A percentile compares a stretch with the other conserved stretches of the same genome.
Conservation (phyloP, 768 basidiomycete genomes). For the Lactarius indigo region DNA sequence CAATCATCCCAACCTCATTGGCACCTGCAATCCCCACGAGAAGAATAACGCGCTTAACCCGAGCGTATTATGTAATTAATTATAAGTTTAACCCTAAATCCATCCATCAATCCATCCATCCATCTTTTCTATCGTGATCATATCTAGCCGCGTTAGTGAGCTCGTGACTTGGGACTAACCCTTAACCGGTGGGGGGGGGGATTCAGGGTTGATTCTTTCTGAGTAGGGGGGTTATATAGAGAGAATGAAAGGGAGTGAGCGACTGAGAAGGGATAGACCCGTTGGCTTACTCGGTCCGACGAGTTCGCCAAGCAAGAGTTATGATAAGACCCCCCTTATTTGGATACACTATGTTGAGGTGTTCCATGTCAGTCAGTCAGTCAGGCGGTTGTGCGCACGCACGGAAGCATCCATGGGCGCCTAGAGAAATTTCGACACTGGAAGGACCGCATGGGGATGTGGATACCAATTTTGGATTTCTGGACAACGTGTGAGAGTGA, state of each 20-base stretch:
- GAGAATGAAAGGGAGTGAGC: neutral
- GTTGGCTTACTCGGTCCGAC: conserved; percentile 13
- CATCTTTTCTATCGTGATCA: conserved; percentile 16
- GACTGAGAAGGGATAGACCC: conserved; percentile 1
- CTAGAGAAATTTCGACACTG: neutral
- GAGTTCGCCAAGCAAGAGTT: conserved; percentile 11
- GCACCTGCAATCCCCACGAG: conserved; percentile 11
- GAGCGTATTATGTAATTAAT: conserved; percentile 4
- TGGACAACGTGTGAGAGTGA: neutral
- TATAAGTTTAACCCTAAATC: neutral
- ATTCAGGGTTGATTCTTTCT: neutral
- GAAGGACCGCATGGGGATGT: neutral
- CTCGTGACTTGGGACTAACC: conserved; percentile 22
- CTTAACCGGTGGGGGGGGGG: conserved; percentile 15
- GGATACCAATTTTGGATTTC: neutral
- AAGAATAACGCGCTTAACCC: neutral
- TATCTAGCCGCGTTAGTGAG: conserved; percentile 20
- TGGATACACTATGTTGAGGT: neutral
- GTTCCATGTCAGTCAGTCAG: conserved; percentile 13
- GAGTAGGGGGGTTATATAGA: neutral
- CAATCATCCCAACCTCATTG: conserved; percentile 18
- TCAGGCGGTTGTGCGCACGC: conserved; percentile 19
- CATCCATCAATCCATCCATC: neutral
- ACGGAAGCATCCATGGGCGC: conserved; percentile 16
- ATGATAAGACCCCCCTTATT: conserved; percentile 8